Percentiles rank a stretch among this genome's conserved stretches.
Evolutionary conservation across 2,329 filamentous ascomycete genomes (phyloP).

Genomic region (Lecanicillium sp.): DNA sequence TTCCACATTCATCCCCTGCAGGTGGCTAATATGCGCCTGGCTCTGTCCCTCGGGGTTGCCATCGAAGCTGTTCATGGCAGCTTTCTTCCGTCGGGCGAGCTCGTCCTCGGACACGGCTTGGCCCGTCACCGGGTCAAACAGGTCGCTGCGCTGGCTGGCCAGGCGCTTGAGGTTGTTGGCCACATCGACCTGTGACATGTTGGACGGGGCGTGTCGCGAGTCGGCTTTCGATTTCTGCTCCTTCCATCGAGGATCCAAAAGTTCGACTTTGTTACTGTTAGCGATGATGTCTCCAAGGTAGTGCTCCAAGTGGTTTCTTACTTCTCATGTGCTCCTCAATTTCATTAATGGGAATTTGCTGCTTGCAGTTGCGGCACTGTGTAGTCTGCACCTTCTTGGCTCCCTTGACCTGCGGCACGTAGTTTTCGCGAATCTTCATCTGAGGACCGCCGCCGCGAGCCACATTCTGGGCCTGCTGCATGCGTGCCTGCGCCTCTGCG

Average conservation of each 20-base stretch:
- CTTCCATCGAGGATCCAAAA: conserved; percentile 91
- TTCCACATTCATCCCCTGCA: conserved; percentile 70
- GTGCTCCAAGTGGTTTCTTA: conserved; percentile 30
- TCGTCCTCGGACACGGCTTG: conserved; percentile 68
- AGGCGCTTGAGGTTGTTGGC: conserved; percentile 94
- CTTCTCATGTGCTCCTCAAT: conserved; percentile 89
- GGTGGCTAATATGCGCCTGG: conserved; percentile 47
- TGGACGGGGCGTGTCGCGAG: conserved; percentile 76
- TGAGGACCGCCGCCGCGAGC: conserved; percentile 60
- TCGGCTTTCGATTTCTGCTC: conserved; percentile 90
- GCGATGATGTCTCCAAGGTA: conserved; percentile 17
- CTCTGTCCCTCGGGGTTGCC: conserved; percentile 56
- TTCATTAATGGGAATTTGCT: conserved; percentile 80
- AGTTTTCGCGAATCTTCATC: conserved; percentile 91
- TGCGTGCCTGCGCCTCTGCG: conserved; percentile 53
- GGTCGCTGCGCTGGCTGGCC: conserved; percentile 78
- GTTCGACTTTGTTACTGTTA: conserved; percentile 61
- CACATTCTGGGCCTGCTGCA: conserved; percentile 73
- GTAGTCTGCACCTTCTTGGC: conserved; percentile 64
- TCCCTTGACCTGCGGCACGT: conserved; percentile 74
- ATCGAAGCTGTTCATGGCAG: conserved; percentile 60
- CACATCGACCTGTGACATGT: conserved; percentile 78
- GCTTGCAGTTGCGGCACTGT: conserved; percentile 88
- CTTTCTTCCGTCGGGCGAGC: conserved; percentile 66
- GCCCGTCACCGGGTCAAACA: conserved; percentile 72